Evolutionary conservation across 257 asterid species (phyloP).

Genomic region (Solanum ossicruentum): DNA sequence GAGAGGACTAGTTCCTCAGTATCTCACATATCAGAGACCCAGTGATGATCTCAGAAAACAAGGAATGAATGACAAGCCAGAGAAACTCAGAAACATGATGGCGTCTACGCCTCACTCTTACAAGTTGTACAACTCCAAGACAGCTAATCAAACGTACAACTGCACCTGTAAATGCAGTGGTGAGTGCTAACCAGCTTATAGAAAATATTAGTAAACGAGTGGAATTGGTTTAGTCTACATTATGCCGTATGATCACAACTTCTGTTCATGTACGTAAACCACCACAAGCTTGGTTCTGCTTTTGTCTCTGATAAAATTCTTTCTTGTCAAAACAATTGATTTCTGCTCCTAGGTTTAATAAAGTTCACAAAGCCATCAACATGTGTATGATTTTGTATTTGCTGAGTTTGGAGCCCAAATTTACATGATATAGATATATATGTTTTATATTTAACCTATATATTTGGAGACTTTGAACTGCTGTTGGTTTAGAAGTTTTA

Average conservation of each 20-base stretch:
- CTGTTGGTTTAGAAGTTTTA: not conserved
- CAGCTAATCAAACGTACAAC: conserved; percentile 37
- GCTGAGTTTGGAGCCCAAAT: not conserved
- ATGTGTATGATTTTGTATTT: not conserved
- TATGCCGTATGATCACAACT: not conserved
- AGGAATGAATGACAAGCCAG: conserved; percentile 37
- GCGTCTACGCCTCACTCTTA: conserved; percentile 48
- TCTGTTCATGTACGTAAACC: not conserved
- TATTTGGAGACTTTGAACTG: not conserved
- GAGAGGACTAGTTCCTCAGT: conserved; percentile 80
- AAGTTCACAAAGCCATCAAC: not conserved
- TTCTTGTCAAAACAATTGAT: not conserved
- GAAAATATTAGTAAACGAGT: conserved; percentile 17
- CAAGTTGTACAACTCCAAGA: conserved; percentile 34
- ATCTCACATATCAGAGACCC: conserved; percentile 58
- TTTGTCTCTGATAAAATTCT: not conserved
- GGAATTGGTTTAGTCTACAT: not conserved
- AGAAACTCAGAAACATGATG: conserved; percentile 50
- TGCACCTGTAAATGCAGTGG: conserved; percentile 19
- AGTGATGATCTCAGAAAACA: conserved; percentile 33
- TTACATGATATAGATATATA: too few species aligned
- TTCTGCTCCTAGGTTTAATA: not conserved
- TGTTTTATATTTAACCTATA: too few species aligned
- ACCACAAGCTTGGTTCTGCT: not conserved
- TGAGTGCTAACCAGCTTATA: conserved; percentile 21